A percentile compares a stretch with the other conserved stretches of the same genome.
These are phyloP conservation scores for Dioszegia aurantiaca DNA, from an alignment of 768 basidiomycete species.

Conservation along the genomic window DNA sequence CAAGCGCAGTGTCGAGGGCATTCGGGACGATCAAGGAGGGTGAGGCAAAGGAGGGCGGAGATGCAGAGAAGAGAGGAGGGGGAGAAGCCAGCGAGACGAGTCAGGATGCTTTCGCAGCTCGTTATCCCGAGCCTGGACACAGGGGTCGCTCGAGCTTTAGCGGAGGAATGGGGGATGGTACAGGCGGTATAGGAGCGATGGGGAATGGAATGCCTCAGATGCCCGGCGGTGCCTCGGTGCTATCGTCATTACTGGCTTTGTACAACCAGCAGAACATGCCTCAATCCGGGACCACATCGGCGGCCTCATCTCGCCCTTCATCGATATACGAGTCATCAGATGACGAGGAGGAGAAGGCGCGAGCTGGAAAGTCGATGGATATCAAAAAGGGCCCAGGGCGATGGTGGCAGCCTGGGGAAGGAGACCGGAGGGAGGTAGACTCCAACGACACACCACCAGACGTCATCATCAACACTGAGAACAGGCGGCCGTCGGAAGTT, in stretches of 20 bases:
- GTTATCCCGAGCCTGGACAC: conserved; percentile 28
- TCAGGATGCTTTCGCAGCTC: conserved; percentile 38
- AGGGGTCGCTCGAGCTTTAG: background rate
- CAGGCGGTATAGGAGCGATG: conserved; percentile 15
- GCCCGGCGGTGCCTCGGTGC: conserved; percentile 52
- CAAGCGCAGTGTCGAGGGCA: conserved; percentile 28
- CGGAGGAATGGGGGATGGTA: conserved; percentile 14
- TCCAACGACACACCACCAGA: conserved; percentile 28
- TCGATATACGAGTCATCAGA: conserved; percentile 34
- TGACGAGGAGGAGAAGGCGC: conserved; percentile 32
- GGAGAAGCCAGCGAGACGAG: conserved; percentile 5
- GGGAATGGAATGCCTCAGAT: conserved; percentile 12
- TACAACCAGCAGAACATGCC: conserved; percentile 57
- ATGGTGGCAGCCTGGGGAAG: conserved; percentile 14
- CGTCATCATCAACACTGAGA: conserved; percentile 16
- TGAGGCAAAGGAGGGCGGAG: conserved; percentile 12
- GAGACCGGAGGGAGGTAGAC: background rate
- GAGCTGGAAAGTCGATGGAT: conserved; percentile 23
- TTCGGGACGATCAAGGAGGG: conserved; percentile 19
- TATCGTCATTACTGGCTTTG: conserved; percentile 65
- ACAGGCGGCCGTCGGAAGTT: conserved; percentile 12
- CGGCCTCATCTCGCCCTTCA: conserved; percentile 45
- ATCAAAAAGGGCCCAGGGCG: conserved; percentile 16
- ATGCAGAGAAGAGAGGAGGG: conserved; percentile 5
- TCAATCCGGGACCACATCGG: conserved; percentile 43